A percentile compares a stretch with the other conserved stretches of the same genome.
These are phyloP conservation scores for Babesia bovis DNA, from an alignment of 169 alveolate species.

Conservation along the genomic window DNA sequence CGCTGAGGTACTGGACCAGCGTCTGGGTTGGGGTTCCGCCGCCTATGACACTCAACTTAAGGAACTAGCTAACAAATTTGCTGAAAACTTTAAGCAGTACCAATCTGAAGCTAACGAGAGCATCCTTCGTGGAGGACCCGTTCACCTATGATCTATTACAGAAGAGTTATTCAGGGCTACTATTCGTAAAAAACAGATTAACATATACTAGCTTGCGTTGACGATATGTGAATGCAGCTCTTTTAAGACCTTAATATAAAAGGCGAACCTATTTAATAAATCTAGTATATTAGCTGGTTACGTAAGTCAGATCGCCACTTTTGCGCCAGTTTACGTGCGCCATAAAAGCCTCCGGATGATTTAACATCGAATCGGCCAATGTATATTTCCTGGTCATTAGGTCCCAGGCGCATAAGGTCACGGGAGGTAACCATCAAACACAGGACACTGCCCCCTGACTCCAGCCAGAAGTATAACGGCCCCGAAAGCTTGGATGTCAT, in stretches of 20 bases:
- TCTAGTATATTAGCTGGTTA: conserved; percentile 1
- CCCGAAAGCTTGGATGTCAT: conserved; percentile 62
- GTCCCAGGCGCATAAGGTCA: conserved; percentile 36
- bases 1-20: conserved; percentile 79
- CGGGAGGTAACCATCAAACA: conserved; percentile 46
- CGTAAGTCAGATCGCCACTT: conserved; percentile 50
- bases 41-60: conserved; percentile 72
- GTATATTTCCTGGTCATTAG: conserved; percentile 28
- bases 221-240: no score
- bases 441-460: conserved; percentile 6
- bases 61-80: conserved; percentile 80
- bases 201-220: no score
- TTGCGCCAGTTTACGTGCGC: conserved; percentile 56
- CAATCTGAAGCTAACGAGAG: conserved; percentile 45
- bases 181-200: no score
- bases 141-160: neutral
- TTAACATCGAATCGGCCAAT: conserved; percentile 52
- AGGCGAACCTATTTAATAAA: no score
- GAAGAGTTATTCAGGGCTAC: neutral
- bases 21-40: conserved; percentile 86
- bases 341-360: conserved; percentile 50
- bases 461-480: conserved; percentile 62
- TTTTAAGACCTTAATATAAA: no score
- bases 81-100: conserved; percentile 81
- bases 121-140: conserved; percentile 49